Conservation (phyloP, 2,329 filamentous ascomycete species). For the Proliferodiscus dingleyae region DNA sequence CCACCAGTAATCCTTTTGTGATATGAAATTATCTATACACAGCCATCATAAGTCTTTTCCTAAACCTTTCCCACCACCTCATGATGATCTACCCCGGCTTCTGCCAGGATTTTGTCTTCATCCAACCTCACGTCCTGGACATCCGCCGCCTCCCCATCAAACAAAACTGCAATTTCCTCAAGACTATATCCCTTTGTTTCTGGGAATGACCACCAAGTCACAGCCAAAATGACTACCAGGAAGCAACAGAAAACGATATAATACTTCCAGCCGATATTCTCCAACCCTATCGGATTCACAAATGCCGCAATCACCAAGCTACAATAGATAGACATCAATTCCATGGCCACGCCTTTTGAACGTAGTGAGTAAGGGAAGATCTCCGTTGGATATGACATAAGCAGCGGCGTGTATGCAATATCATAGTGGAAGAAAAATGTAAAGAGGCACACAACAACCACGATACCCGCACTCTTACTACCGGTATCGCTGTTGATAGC, state of each 20-base stretch:
- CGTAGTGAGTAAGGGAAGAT: constrained; percentile 54
- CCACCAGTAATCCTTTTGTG: not conserved
- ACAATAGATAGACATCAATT: constrained; percentile 11
- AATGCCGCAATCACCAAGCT: constrained; percentile 27
- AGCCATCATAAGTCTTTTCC: not conserved
- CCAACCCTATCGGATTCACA: constrained; percentile 37
- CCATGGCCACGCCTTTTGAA: constrained; percentile 19
- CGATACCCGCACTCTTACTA: constrained; percentile 42
- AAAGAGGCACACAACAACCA: constrained; percentile 55
- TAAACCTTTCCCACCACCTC: not conserved
- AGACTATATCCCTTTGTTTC: constrained; percentile 37
- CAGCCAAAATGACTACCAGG: constrained; percentile 11
- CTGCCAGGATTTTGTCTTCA: not conserved
- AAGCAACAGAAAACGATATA: constrained; percentile 36
- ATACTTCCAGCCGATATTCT: constrained; percentile 35
- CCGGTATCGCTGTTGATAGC: constrained; percentile 44
- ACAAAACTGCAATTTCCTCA: constrained; percentile 35
- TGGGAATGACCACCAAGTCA: constrained; percentile 27
- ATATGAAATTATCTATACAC: not conserved
- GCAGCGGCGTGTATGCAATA: constrained; percentile 53
- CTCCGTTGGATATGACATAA: constrained; percentile 54
- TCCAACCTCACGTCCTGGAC: not conserved
- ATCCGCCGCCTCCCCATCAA: constrained; percentile 6
- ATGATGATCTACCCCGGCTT: not conserved
- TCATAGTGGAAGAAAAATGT: constrained; percentile 56